Conservation (phyloP, 352 stramenopile genomes). For the Phytopythium sindhum region DNA sequence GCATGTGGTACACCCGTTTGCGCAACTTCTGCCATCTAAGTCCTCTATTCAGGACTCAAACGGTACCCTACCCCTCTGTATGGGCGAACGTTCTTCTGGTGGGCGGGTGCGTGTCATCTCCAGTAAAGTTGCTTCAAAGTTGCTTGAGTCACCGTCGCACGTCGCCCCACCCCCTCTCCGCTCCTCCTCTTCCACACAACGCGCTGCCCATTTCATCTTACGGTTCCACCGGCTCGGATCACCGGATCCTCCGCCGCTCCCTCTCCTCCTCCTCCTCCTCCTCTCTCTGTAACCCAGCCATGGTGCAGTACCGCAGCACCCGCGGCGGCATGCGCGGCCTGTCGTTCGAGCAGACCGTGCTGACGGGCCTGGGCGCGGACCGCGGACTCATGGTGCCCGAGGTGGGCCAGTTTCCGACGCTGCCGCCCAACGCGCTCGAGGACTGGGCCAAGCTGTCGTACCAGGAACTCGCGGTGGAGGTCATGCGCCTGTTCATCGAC, state of each 20-base stretch:
- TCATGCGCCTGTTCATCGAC: slow-evolving; percentile 97
- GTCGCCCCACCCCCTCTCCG: neutral
- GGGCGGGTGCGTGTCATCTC: neutral
- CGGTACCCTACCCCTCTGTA: neutral
- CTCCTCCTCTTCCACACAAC: too few relatives aligned
- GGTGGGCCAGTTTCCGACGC: slow-evolving; percentile 68
- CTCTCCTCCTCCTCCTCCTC: neutral
- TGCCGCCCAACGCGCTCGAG: slow-evolving; percentile 61
- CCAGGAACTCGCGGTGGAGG: slow-evolving; percentile 90
- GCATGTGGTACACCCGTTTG: neutral
- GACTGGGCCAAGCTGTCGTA: slow-evolving; percentile 92
- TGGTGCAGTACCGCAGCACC: slow-evolving; percentile 86
- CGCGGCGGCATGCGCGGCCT: slow-evolving; percentile 74
- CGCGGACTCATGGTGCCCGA: slow-evolving; percentile 83
- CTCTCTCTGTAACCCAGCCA: slow-evolving; percentile 11
- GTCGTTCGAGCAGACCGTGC: slow-evolving; percentile 85
- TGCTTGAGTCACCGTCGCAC: neutral
- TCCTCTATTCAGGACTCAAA: neutral
- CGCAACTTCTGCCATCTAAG: neutral
- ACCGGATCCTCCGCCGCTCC: neutral
- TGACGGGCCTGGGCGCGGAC: slow-evolving; percentile 82
- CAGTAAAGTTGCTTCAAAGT: neutral
- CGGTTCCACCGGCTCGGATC: neutral
- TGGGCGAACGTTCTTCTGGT: neutral
- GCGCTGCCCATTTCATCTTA: neutral